Conservation (phyloP, 2,329 filamentous ascomycete species). For the Trichoderma sp. region DNA sequence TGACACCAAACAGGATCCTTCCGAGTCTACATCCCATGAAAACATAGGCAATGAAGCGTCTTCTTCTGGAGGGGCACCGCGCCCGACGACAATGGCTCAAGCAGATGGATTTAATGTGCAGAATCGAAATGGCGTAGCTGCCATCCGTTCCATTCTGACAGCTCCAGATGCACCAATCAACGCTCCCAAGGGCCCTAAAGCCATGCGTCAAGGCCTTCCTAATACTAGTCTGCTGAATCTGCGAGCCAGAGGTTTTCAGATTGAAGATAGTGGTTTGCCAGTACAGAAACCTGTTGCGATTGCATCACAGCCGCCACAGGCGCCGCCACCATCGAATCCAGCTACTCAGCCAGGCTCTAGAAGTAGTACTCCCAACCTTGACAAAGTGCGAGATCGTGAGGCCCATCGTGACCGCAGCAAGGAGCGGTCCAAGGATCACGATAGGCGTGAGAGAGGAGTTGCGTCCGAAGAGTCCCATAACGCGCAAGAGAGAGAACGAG, state of each 20-base stretch:
- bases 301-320: slow-evolving; percentile 24
- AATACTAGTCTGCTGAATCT: slow-evolving; percentile 76
- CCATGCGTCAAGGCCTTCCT: slow-evolving; percentile 86
- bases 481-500: slow-evolving; percentile 29
- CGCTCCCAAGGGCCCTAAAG: slow-evolving; percentile 90
- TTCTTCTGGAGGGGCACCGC: slow-evolving; percentile 31
- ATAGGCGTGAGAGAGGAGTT: slow-evolving; percentile 34
- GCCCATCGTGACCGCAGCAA: slow-evolving; percentile 43
- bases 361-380: slow-evolving; percentile 53
- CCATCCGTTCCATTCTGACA: slow-evolving; percentile 42
- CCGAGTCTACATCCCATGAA: slow-evolving; percentile 38
- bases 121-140: slow-evolving; percentile 33
- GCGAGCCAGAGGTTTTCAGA: slow-evolving; percentile 56
- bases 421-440: slow-evolving; percentile 39
- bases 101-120: slow-evolving; percentile 33
- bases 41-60: slow-evolving; percentile 38
- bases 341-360: slow-evolving; percentile 44
- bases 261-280: slow-evolving; percentile 48
- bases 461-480: slow-evolving; percentile 30
- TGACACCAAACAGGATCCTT: slow-evolving; percentile 33
- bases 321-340: slow-evolving; percentile 26
- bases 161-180: slow-evolving; percentile 59
- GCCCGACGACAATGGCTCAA: slow-evolving; percentile 21
- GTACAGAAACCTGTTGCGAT: slow-evolving; percentile 32
- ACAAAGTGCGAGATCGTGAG: slow-evolving; percentile 42